phyloP scores from a whole-genome alignment of 495 filamentous ascomycete genomes.

The Cercophora scortea region DNA sequence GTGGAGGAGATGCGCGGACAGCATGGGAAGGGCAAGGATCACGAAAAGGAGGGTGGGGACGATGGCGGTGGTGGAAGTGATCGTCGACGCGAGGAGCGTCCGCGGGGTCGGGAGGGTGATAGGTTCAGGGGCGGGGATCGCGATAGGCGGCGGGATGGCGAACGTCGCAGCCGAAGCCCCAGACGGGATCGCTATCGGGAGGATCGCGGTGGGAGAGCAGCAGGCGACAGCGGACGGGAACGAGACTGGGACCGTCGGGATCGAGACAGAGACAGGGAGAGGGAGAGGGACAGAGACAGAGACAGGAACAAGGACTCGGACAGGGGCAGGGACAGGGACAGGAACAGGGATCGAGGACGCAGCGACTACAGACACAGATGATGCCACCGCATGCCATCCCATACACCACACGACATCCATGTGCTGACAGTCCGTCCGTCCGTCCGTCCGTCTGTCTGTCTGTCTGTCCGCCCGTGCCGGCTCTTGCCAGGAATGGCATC shows the following conservation, averaged over 20 bases:
- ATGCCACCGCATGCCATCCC: not conserved
- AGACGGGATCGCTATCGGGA: conserved; percentile 23
- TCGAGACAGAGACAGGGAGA: conserved; percentile 13
- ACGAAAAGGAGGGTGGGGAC: not conserved
- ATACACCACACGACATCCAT: too few species aligned
- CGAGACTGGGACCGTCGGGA: conserved; percentile 13
- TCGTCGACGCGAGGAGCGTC: conserved; percentile 2
- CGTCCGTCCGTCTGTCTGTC: not conserved
- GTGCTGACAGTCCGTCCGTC: too few species aligned
- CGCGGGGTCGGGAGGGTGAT: conserved; percentile 9
- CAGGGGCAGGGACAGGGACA: conserved; percentile 12
- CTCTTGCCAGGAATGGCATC: too few species aligned
- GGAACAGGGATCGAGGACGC: conserved; percentile 10
- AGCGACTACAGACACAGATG: conserved; percentile 12
- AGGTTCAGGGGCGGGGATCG: conserved; percentile 8
- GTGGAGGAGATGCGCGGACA: conserved; percentile 53
- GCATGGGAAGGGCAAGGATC: conserved; percentile 22
- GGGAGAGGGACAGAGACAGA: conserved; percentile 13
- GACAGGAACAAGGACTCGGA: conserved; percentile 3
- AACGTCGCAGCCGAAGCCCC: conserved; percentile 33
- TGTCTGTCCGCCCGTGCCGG: too few species aligned
- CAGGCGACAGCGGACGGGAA: conserved; percentile 10
- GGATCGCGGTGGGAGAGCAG: conserved; percentile 7
- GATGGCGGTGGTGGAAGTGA: conserved; percentile 3
- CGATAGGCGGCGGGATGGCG: conserved; percentile 7